A percentile compares a stretch with the other conserved stretches of the same genome.
These are phyloP conservation scores for Pelagomonas calceolata DNA, from an alignment of 108 stramenopile species.

Conservation along the genomic window DNA sequence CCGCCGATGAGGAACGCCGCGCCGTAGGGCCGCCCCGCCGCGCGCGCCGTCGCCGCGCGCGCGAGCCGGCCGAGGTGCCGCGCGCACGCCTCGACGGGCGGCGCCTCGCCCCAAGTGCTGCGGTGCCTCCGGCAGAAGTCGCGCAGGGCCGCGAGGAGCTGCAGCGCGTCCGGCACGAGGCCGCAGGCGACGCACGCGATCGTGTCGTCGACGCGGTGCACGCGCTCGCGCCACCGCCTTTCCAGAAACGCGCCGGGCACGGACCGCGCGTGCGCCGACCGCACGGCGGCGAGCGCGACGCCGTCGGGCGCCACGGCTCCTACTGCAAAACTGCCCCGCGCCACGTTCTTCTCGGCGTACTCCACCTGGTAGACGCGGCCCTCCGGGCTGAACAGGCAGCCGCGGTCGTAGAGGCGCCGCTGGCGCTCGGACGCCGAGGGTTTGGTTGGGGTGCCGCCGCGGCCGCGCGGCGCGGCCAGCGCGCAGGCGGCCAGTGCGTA, in stretches of 20 bases:
- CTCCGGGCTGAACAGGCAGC: slow-evolving; percentile 52
- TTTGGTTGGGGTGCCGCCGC: no score
- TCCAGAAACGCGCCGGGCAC: background rate
- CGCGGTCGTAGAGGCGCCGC: slow-evolving; percentile 37
- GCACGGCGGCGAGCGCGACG: background rate
- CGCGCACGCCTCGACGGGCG: background rate
- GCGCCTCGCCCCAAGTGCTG: background rate
- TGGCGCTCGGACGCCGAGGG: background rate
- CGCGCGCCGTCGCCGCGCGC: background rate
- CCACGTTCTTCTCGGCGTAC: slow-evolving; percentile 42
- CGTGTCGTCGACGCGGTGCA: background rate
- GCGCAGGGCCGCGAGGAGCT: background rate
- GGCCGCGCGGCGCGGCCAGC: no score
- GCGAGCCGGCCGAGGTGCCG: background rate
- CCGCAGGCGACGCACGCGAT: background rate
- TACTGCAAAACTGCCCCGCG: background rate
- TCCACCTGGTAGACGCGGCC: slow-evolving; percentile 48
- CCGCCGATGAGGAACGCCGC: background rate
- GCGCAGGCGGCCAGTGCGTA: no score
- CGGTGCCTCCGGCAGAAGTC: background rate
- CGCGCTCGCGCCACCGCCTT: background rate
- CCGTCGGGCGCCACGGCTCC: background rate
- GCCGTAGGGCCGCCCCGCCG: background rate
- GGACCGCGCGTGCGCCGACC: background rate
- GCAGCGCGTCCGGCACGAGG: background rate